A percentile compares a stretch with the other conserved stretches of the same genome.
These are phyloP conservation scores for Orobanche coerulescens DNA, from an alignment of 257 asterid genomes.

Conservation along the genomic window DNA sequence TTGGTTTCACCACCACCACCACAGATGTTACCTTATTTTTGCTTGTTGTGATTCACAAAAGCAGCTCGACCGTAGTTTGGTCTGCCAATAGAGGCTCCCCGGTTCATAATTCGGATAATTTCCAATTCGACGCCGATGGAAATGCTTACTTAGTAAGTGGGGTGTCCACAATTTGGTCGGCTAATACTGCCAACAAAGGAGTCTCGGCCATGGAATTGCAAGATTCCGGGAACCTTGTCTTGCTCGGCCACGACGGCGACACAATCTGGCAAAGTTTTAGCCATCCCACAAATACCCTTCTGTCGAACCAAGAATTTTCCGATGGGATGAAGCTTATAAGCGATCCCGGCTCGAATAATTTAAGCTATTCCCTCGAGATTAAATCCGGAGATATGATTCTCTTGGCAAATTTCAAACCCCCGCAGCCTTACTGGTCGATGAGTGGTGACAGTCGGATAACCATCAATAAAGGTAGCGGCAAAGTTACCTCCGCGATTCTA, in stretches of 20 bases:
- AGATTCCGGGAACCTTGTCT: slow-evolving; percentile 68
- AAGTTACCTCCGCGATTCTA: slow-evolving; percentile 41
- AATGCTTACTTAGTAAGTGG: slow-evolving; percentile 53
- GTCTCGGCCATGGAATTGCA: slow-evolving; percentile 60
- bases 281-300: slow-evolving; percentile 69
- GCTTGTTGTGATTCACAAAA: slow-evolving; percentile 58
- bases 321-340: slow-evolving; percentile 68
- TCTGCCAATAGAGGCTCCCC: slow-evolving; percentile 72
- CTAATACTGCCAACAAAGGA: slow-evolving; percentile 48
- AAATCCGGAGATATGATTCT: slow-evolving; percentile 67
- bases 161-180: slow-evolving; percentile 56
- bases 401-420: slow-evolving; percentile 46
- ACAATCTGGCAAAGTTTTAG: slow-evolving; percentile 74
- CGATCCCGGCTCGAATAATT: slow-evolving; percentile 40
- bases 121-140: slow-evolving; percentile 53
- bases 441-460: slow-evolving; percentile 51
- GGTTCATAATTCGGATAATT: slow-evolving; percentile 42
- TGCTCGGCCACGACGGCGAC: slow-evolving; percentile 49
- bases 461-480: slow-evolving; percentile 44
- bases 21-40: slow-evolving; percentile 55
- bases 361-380: slow-evolving; percentile 68
- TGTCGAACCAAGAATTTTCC: slow-evolving; percentile 53
- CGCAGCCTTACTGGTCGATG: slow-evolving; percentile 89
- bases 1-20: slow-evolving; percentile 62
- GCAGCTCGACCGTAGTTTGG: slow-evolving; percentile 70